Conservation (phyloP, 257 asterid genomes). For the Anisodus tanguticus region DNA sequence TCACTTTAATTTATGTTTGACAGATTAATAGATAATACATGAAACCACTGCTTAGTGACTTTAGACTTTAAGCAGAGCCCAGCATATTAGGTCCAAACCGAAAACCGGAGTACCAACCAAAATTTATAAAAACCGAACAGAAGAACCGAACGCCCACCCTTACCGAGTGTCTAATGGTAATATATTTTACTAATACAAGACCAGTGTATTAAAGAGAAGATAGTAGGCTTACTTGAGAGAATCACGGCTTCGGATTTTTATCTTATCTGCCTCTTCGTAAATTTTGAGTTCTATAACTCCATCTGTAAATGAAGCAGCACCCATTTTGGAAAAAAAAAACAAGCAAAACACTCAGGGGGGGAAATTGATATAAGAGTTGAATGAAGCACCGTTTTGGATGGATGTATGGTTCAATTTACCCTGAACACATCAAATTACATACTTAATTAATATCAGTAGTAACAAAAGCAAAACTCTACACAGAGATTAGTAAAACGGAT, state of each 20-base stretch:
- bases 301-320: constrained; percentile 24
- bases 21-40: not conserved
- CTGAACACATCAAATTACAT: constrained; percentile 33
- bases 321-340: not conserved
- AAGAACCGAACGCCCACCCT: too few species aligned
- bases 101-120: not conserved
- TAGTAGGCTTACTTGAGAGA: constrained; percentile 31
- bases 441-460: not conserved
- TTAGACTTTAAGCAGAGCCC: not conserved
- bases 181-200: not conserved
- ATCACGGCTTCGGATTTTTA: not conserved
- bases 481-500: not conserved
- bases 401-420: constrained; percentile 48
- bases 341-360: not conserved
- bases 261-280: constrained; percentile 26
- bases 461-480: not conserved
- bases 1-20: not conserved
- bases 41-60: not conserved
- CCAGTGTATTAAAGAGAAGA: not conserved
- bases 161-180: not conserved
- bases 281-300: constrained; percentile 24
- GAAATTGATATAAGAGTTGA: not conserved
- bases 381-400: constrained; percentile 46
- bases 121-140: too few species aligned
- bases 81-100: not conserved